Percentiles rank a stretch among this genome's conserved stretches.
These are phyloP conservation scores for Mycena pura DNA, from an alignment of 768 basidiomycete genomes.

Conservation along the genomic window DNA sequence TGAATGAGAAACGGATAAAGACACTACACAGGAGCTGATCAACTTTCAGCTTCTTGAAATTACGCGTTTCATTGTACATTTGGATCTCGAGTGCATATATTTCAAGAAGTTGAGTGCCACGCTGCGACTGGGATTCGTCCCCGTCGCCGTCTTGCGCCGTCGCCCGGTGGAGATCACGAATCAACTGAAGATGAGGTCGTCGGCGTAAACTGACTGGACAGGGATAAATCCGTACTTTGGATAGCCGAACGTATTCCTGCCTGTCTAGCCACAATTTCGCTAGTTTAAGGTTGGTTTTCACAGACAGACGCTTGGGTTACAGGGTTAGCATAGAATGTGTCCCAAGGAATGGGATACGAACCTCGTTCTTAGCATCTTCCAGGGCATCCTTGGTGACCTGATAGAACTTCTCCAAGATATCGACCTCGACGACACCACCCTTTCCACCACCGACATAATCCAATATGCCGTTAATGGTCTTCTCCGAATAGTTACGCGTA, in stretches of 20 bases:
- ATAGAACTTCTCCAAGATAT: constrained; percentile 93
- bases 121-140: constrained; percentile 83
- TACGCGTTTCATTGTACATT: constrained; percentile 97
- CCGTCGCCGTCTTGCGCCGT: constrained; percentile 67
- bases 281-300: constrained; percentile 95
- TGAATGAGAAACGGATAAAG: neutral
- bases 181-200: constrained; percentile 58
- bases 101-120: constrained; percentile 93
- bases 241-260: constrained; percentile 85
- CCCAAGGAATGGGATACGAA: constrained; percentile 38
- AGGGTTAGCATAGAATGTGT: neutral
- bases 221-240: constrained; percentile 59
- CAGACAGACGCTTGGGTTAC: constrained; percentile 76
- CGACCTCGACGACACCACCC: constrained; percentile 79
- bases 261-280: constrained; percentile 98
- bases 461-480: constrained; percentile 97
- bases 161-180: constrained; percentile 75
- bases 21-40: neutral
- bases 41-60: constrained; percentile 96
- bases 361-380: constrained; percentile 96
- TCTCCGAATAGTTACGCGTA: constrained; percentile 96
- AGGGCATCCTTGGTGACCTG: constrained; percentile 89
- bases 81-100: constrained; percentile 99
- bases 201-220: neutral
- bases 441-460: constrained; percentile 96